Conservation (phyloP, 2,329 filamentous ascomycete species). For the Penicillium brasilianum region DNA sequence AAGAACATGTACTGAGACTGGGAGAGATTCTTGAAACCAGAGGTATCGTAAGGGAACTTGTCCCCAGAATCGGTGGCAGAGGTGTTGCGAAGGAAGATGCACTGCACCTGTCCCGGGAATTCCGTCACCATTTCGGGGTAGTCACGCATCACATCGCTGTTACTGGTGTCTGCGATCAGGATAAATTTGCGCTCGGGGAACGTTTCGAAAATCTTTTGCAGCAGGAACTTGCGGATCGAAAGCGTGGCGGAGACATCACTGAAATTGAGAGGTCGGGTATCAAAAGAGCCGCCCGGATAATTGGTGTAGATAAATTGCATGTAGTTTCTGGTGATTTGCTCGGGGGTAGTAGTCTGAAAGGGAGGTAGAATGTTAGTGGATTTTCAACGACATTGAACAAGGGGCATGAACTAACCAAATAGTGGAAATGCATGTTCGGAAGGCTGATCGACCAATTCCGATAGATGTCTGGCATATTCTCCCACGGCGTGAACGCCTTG, state of each 20-base stretch:
- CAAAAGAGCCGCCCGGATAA: conserved; percentile 77
- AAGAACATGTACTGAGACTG: conserved; percentile 81
- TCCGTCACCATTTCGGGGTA: conserved; percentile 65
- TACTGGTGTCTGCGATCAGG: conserved; percentile 76
- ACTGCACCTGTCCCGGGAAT: conserved; percentile 74
- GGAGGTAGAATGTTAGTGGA: neutral
- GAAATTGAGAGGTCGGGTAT: conserved; percentile 79
- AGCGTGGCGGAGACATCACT: conserved; percentile 74
- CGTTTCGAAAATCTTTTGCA: conserved; percentile 74
- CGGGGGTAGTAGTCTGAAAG: conserved; percentile 74
- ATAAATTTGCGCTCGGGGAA: conserved; percentile 77
- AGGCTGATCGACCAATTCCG: conserved; percentile 61
- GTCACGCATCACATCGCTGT: conserved; percentile 73
- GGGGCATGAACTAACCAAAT: neutral
- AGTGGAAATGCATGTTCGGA: conserved; percentile 6
- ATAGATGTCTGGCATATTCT: conserved; percentile 81
- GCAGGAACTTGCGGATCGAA: conserved; percentile 70
- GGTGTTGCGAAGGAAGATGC: conserved; percentile 78
- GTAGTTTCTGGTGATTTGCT: conserved; percentile 77
- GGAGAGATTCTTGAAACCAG: conserved; percentile 69
- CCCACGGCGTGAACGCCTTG: conserved; percentile 70
- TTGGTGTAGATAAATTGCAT: conserved; percentile 78
- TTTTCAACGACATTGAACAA: neutral
- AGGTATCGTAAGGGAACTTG: conserved; percentile 76
- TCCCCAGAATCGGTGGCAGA: conserved; percentile 69